Evolutionary conservation across 192 early-diverging fungal species (phyloP).

Genomic region (Dissophora globulifera): DNA sequence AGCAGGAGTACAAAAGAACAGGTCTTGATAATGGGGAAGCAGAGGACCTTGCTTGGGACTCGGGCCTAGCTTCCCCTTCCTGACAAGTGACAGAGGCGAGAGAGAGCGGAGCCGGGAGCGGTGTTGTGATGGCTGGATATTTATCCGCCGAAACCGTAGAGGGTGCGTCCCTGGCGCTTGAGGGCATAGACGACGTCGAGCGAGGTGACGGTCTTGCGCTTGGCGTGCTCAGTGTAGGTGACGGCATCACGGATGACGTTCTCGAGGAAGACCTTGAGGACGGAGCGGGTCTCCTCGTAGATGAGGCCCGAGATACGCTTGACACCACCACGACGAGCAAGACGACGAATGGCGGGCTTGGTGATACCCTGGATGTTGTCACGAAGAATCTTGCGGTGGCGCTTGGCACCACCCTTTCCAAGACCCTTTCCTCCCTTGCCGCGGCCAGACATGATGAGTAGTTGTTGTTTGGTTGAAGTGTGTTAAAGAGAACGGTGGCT

Average conservation of each 20-base stretch:
- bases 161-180: conserved; percentile 96
- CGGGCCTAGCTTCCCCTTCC: conserved; percentile 1
- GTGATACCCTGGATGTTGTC: conserved; percentile 99
- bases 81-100: conserved; percentile 1
- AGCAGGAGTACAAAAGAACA: conserved; percentile 19
- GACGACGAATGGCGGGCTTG: conserved; percentile 99
- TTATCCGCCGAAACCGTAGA: conserved; percentile 77
- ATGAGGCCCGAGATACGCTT: conserved; percentile 99
- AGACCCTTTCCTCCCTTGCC: conserved; percentile 99
- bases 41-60: not conserved
- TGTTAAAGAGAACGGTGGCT: not conserved
- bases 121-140: not conserved
- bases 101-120: not conserved
- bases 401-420: conserved; percentile 99
- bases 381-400: conserved; percentile 99
- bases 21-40: conserved; percentile 8
- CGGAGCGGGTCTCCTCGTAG: conserved; percentile 98
- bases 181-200: conserved; percentile 98
- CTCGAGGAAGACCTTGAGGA: conserved; percentile 98
- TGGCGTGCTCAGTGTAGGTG: conserved; percentile 99
- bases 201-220: conserved; percentile 98
- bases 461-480: conserved; percentile 5
- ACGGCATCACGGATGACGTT: conserved; percentile 99
- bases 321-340: conserved; percentile 99
- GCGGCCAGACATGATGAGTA: conserved; percentile 88